Percentiles rank a stretch among this genome's conserved stretches.
phyloP scores from a whole-genome alignment of 768 basidiomycete species.

The Lactarius tabidus region DNA sequence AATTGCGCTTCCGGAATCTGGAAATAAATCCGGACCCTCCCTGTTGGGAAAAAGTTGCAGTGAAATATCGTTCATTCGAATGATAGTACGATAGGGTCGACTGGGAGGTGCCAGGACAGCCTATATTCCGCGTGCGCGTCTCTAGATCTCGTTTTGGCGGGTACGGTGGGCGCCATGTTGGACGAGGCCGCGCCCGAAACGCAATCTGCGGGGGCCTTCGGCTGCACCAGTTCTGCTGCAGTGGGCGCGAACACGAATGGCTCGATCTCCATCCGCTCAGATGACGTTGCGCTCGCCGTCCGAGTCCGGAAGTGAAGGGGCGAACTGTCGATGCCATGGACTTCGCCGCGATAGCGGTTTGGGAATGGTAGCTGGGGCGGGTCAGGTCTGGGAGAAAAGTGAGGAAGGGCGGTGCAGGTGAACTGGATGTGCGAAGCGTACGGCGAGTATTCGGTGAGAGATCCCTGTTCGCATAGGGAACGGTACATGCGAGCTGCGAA shows the following conservation, averaged over 20 bases:
- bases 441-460: slow-evolving; percentile 18
- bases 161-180: neutral
- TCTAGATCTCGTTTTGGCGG: neutral
- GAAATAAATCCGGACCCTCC: neutral
- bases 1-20: neutral
- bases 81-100: neutral
- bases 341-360: neutral
- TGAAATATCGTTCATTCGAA: no score
- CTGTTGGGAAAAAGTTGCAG: no score
- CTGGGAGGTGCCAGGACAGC: neutral
- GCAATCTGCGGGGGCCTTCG: no score
- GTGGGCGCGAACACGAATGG: neutral
- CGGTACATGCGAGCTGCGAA: slow-evolving; percentile 17
- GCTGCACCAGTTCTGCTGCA: neutral
- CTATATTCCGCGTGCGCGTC: neutral
- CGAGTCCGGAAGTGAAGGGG: neutral
- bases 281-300: neutral
- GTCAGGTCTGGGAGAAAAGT: neutral
- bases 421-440: slow-evolving; percentile 1
- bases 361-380: neutral
- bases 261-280: neutral
- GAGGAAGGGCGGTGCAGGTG: neutral
- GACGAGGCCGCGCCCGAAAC: neutral
- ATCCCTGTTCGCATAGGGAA: neutral
- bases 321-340: neutral